phyloP scores from a whole-genome alignment of 2,329 filamentous ascomycete species.

The Pyrenochaeta sp. region DNA sequence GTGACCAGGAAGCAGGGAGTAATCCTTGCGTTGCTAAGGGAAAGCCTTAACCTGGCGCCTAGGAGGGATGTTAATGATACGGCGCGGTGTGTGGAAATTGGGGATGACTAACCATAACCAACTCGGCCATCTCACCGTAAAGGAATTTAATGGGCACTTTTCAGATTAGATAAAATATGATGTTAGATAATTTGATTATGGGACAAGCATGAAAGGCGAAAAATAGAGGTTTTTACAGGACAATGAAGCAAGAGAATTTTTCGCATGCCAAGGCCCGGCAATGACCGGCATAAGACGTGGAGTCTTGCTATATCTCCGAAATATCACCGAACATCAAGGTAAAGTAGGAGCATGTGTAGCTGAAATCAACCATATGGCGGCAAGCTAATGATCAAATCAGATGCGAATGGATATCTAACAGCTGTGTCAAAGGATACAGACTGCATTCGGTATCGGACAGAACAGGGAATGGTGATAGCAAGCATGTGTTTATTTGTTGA shows the following conservation, averaged over 20 bases:
- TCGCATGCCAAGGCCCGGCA: neutral
- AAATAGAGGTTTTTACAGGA: neutral
- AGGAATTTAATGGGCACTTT: slow-evolving; percentile 15
- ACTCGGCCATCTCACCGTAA: slow-evolving; percentile 41
- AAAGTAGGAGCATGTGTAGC: no score
- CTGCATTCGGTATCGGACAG: no score
- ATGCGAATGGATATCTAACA: neutral
- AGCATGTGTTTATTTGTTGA: no score
- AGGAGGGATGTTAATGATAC: no score
- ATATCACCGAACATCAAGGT: neutral
- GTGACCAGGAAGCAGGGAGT: slow-evolving; percentile 41
- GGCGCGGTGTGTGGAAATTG: no score
- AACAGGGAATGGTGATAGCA: no score
- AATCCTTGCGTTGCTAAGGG: slow-evolving; percentile 25
- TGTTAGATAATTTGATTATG: no score
- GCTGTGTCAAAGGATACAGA: no score
- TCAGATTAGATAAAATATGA: neutral
- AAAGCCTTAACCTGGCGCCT: slow-evolving; percentile 43
- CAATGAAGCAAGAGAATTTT: neutral
- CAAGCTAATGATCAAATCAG: no score
- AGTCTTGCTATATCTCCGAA: neutral
- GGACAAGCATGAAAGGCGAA: no score
- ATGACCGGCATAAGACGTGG: neutral
- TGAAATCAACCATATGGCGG: no score
- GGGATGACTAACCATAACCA: slow-evolving; percentile 30